Percentiles rank a stretch among this genome's conserved stretches.
These are phyloP conservation scores for Dactylellina cionopaga DNA, from an alignment of 2,329 filamentous ascomycete genomes.

Conservation along the genomic window DNA sequence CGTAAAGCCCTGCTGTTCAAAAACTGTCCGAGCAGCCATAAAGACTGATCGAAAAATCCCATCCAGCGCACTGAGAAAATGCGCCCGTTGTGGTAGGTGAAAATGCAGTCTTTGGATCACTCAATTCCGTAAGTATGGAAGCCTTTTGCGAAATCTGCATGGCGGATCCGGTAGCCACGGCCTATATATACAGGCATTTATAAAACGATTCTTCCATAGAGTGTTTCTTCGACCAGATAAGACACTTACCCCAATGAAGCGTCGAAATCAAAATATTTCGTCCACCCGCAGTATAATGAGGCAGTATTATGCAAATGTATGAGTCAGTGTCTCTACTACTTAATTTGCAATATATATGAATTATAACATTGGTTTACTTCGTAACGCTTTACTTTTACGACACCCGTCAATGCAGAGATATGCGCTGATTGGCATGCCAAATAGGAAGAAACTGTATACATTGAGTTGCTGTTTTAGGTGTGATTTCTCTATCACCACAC, in stretches of 20 bases:
- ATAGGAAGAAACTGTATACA: constrained; percentile 17
- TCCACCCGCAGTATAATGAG: constrained; percentile 64
- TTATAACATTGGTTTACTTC: neutral
- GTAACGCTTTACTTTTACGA: constrained; percentile 13
- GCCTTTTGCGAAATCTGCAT: constrained; percentile 61
- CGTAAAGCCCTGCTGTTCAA: constrained; percentile 16
- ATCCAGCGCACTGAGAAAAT: constrained; percentile 17
- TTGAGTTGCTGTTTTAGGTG: constrained; percentile 19
- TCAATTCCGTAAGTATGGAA: constrained; percentile 70
- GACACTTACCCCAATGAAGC: constrained; percentile 64
- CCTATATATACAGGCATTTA: constrained; percentile 21
- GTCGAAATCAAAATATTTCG: constrained; percentile 63
- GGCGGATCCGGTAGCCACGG: constrained; percentile 59
- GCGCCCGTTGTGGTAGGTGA: constrained; percentile 77
- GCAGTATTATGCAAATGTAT: constrained; percentile 69
- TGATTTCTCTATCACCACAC: neutral
- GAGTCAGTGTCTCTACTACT: neutral
- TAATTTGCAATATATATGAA: neutral
- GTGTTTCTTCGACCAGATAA: no score
- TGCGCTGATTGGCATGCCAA: neutral
- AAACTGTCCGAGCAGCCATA: constrained; percentile 19
- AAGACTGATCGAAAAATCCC: constrained; percentile 13
- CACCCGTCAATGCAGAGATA: constrained; percentile 27
- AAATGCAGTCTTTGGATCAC: constrained; percentile 88
- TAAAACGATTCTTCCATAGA: neutral